phyloP scores from a whole-genome alignment of 1,139 yeast genomes.

The Scheffersomyces segobiensis region DNA sequence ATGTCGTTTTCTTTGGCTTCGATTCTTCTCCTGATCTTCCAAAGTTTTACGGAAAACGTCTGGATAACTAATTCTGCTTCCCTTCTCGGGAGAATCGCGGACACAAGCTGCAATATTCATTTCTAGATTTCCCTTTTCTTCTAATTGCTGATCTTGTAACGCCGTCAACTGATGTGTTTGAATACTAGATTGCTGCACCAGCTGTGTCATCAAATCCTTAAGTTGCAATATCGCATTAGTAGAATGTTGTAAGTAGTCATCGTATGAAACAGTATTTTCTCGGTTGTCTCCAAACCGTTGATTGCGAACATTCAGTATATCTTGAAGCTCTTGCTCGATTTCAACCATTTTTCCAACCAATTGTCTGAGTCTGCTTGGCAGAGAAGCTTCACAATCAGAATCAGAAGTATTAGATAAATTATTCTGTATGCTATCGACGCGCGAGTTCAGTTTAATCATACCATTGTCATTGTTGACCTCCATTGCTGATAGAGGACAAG shows the following conservation, averaged over 20 bases:
- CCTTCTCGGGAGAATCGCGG: not conserved
- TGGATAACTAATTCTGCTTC: slow-evolving; percentile 2
- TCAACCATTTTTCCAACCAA: not conserved
- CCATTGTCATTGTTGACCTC: not conserved
- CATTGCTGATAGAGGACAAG: not conserved
- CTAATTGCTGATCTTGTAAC: not conserved
- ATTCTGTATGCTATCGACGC: not conserved
- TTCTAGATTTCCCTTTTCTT: not conserved
- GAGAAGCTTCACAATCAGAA: not conserved
- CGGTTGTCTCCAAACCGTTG: not conserved
- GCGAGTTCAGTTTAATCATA: not conserved
- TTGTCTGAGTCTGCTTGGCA: not conserved
- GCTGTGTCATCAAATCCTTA: not conserved
- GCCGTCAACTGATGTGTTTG: not conserved
- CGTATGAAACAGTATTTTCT: not conserved
- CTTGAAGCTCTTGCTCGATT: not conserved
- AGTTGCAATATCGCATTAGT: not conserved
- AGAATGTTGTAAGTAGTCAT: not conserved
- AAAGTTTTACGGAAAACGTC: slow-evolving; percentile 3
- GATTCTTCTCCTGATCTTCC: slow-evolving; percentile 10
- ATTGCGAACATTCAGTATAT: not conserved
- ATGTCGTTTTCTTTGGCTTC: slow-evolving; percentile 3
- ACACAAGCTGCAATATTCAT: not conserved
- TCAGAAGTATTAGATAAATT: not conserved
- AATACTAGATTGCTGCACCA: not conserved